Conservation (phyloP, 345 rosid species). For the Syzygium aromaticum region DNA sequence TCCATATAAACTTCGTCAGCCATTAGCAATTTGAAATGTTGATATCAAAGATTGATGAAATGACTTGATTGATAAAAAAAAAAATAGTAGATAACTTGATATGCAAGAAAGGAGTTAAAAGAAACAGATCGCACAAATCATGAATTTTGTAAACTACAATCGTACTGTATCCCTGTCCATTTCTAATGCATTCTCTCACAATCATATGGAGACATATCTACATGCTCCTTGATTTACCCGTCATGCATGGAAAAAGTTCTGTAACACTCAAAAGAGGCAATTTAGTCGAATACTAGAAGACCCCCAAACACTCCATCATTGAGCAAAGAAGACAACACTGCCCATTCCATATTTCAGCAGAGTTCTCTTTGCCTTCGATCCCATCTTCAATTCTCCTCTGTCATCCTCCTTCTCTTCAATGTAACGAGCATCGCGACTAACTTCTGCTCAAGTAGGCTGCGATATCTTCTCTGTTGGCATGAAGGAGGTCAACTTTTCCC, state of each 20-base stretch:
- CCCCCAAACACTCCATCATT: too few relatives aligned
- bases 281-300: too few relatives aligned
- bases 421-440: constrained; percentile 24
- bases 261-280: too few relatives aligned
- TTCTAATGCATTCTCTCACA: neutral
- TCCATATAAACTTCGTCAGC: neutral
- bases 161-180: neutral
- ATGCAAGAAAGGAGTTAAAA: neutral
- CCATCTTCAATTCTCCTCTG: constrained; percentile 63
- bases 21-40: neutral
- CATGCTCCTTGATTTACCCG: neutral
- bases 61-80: neutral
- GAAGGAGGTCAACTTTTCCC: constrained; percentile 40
- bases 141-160: neutral
- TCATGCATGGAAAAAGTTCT: too few relatives aligned
- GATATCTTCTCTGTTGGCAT: constrained; percentile 32
- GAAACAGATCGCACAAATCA: neutral
- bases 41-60: neutral
- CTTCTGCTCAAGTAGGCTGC: constrained; percentile 39
- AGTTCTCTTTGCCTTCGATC: neutral
- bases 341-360: too few relatives aligned
- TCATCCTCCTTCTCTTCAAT: constrained; percentile 26
- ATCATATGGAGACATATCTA: neutral
- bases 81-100: neutral
- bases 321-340: too few relatives aligned